Base-by-base conservation (phyloP, 345 rosid genomes). In the Pseudoturritis turrita region DNA sequence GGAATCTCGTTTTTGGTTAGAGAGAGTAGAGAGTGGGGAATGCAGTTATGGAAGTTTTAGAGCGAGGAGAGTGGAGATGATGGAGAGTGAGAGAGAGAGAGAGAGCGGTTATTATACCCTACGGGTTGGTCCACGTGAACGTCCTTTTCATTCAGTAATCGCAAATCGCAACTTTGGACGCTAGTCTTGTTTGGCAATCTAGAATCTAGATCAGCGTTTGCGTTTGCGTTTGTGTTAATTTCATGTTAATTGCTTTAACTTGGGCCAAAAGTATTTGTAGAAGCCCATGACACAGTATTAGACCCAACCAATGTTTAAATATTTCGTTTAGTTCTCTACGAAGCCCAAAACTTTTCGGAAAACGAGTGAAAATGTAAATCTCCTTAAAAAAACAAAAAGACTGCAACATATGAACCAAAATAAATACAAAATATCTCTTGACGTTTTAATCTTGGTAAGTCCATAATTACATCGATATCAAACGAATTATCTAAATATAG, bases 21-120 rank as follows among this genome's bases (percentile, higher is more conserved):
- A 28, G 58, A 70, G 43, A 47, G 10, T 25, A 39, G 41, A 50
- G 68, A 41, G 64, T 31, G 68, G 33, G 68, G 15, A 71, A 26
- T 55, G 68, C 77, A 64, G 82, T 72, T 75, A 57, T 51, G 79
- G 85, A 70, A 68, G 82, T n/a, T n/a, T n/a, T n/a, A n/a, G n/a
- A n/a, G n/a, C n/a, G n/a, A n/a, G n/a, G n/a, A n/a, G n/a, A n/a
- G n/a, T n/a, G n/a, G n/a, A n/a, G n/a, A n/a, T n/a, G n/a, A n/a
- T n/a, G n/a, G n/a, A n/a, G n/a, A n/a, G n/a, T n/a, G n/a, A n/a
- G n/a, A n/a, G 46, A 26, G 63, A 3, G 36, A 41, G 63, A 35
- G 52, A 11, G 53, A 25, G 31, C 37, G 43, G 60, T 0, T 50
- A 22, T 78, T 56, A 81, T 78, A 67, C 26, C 18, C 75, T 68